These are phyloP conservation scores for Colletotrichum sp. DNA, from an alignment of 2,329 filamentous ascomycete genomes.

Conservation along the genomic window DNA sequence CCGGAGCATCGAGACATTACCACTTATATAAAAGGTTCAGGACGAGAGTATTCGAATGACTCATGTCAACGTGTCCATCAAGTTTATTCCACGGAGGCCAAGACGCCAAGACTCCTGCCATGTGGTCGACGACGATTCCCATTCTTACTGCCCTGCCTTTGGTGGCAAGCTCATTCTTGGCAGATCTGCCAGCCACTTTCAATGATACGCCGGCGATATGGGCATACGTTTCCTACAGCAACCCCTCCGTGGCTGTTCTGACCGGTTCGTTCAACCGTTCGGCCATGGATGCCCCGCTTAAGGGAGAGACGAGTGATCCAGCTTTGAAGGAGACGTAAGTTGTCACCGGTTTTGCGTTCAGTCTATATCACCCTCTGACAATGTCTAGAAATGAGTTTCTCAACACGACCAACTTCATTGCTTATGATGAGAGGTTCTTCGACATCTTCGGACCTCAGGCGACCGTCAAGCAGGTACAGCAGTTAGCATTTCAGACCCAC, in stretches of 20 bases:
- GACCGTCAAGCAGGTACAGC: background rate
- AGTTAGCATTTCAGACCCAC: background rate
- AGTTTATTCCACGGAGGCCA: background rate
- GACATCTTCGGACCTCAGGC: background rate
- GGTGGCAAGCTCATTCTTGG: background rate
- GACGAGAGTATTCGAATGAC: background rate
- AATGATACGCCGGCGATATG: background rate
- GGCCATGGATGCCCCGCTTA: background rate
- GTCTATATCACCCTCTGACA: accelerated
- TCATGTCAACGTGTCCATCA: background rate
- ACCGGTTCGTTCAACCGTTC: background rate
- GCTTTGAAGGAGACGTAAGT: background rate
- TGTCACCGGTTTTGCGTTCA: background rate
- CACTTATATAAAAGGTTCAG: background rate
- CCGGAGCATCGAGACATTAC: background rate
- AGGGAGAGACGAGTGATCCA: background rate
- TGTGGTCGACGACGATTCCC: background rate
- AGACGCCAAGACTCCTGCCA: background rate
- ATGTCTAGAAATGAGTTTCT: background rate
- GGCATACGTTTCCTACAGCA: background rate
- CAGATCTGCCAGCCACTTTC: background rate
- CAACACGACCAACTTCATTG: background rate
- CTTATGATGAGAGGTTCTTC: background rate
- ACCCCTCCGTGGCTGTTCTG: background rate
- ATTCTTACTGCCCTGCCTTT: background rate